Evolutionary conservation across 2,329 filamentous ascomycete genomes (phyloP).

Genomic region (Apiospora sp.): DNA sequence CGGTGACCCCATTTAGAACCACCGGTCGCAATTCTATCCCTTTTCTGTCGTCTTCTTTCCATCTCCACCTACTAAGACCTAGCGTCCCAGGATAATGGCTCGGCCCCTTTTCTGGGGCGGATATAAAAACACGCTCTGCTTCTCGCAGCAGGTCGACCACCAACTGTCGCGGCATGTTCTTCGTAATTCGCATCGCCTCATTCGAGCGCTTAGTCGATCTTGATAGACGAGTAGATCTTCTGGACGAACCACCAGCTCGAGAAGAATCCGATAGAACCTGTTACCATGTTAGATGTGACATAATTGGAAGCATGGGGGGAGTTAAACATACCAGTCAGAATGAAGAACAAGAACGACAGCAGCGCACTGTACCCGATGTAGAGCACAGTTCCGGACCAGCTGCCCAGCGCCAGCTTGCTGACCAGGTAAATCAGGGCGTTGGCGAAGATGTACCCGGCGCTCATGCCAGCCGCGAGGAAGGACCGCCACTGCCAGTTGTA

Average conservation of each 20-base stretch:
- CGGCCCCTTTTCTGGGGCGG: neutral
- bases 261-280: slow-evolving; percentile 95
- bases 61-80: neutral
- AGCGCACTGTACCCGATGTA: slow-evolving; percentile 93
- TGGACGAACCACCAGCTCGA: slow-evolving; percentile 93
- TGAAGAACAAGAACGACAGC: slow-evolving; percentile 90
- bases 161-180: neutral
- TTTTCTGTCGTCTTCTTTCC: neutral
- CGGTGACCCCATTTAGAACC: neutral
- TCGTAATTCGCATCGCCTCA: neutral
- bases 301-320: neutral
- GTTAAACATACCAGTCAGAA: slow-evolving; percentile 83
- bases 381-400: slow-evolving; percentile 84
- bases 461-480: slow-evolving; percentile 90
- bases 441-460: slow-evolving; percentile 88
- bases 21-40: neutral
- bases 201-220: slow-evolving; percentile 76
- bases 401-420: slow-evolving; percentile 85
- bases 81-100: neutral
- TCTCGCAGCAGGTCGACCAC: neutral
- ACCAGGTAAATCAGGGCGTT: slow-evolving; percentile 93
- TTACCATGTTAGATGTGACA: neutral
- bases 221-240: slow-evolving; percentile 97
- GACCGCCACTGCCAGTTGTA: slow-evolving; percentile 99
- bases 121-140: slow-evolving; percentile 1